Evolutionary conservation across 441 rosid species (phyloP).

Genomic region (Euphorbia celastroides): DNA sequence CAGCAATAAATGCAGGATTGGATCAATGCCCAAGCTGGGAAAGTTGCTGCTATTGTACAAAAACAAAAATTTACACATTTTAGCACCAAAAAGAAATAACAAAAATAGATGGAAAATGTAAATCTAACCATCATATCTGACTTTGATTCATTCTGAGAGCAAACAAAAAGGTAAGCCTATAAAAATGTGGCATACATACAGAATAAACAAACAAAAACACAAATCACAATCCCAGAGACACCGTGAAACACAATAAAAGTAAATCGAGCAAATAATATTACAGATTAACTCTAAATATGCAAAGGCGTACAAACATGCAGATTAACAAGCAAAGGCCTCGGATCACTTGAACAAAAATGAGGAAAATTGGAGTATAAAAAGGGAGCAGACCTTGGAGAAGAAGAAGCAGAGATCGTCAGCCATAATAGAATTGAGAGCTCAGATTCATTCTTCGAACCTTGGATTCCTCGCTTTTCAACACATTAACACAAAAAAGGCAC

Average conservation of each 20-base stretch:
- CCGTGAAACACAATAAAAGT: background rate
- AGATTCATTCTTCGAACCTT: conserved; percentile 13
- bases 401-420: conserved; percentile 24
- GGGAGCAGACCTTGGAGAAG: conserved; percentile 25
- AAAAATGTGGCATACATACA: conserved; percentile 4
- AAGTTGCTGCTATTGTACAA: conserved; percentile 1
- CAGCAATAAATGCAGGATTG: background rate
- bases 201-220: background rate
- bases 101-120: background rate
- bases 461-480: background rate
- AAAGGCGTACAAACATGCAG: background rate
- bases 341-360: background rate
- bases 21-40: background rate
- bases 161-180: background rate
- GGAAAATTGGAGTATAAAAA: background rate
- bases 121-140: background rate
- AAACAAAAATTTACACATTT: background rate
- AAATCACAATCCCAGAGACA: background rate
- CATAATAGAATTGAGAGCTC: conserved; percentile 28
- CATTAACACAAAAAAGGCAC: background rate
- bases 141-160: conserved; percentile 5
- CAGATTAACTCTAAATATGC: background rate
- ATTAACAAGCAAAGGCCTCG: background rate
- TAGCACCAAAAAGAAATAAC: background rate
- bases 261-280: background rate